Evolutionary conservation across 805 yeast genomes (phyloP).

Genomic region (Saccharomycopsis vini): DNA sequence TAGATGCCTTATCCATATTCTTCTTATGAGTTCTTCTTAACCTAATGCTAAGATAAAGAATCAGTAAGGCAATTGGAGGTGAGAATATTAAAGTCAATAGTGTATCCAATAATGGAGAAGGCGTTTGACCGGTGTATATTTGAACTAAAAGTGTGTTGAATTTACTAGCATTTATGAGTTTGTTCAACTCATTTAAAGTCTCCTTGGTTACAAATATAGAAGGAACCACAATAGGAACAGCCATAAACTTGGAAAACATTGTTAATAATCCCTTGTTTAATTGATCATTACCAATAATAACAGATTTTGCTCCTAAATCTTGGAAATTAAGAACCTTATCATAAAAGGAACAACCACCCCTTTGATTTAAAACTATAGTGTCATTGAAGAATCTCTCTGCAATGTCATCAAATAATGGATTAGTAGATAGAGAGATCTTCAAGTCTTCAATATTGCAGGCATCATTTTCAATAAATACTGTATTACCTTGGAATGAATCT

Average conservation of each 20-base stretch:
- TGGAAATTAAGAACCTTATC: conserved; percentile 40
- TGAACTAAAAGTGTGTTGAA: conserved; percentile 1
- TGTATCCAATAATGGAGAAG: conserved; percentile 28
- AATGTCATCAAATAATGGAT: background rate
- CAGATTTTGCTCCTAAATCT: conserved; percentile 38
- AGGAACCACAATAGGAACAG: conserved; percentile 38
- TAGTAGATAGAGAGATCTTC: background rate
- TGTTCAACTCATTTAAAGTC: conserved; percentile 27
- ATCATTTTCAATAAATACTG: conserved; percentile 4
- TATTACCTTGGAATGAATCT: conserved; percentile 5
- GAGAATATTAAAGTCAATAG: conserved; percentile 30
- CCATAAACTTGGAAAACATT: conserved; percentile 42
- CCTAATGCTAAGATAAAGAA: conserved; percentile 10
- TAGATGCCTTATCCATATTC: conserved; percentile 13
- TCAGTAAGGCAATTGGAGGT: conserved; percentile 23
- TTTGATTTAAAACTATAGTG: conserved; percentile 11
- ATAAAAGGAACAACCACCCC: conserved; percentile 52
- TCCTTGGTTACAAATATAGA: conserved; percentile 43
- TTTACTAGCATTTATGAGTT: conserved; percentile 15
- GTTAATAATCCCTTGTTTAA: conserved; percentile 39
- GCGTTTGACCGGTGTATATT: conserved; percentile 22
- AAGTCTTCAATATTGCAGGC: conserved; percentile 9
- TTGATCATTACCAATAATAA: conserved; percentile 49
- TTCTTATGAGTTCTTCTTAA: conserved; percentile 11
- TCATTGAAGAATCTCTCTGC: background rate